These are phyloP conservation scores for Trypanosoma theileri DNA, from an alignment of 208 protist species.

Conservation along the genomic window DNA sequence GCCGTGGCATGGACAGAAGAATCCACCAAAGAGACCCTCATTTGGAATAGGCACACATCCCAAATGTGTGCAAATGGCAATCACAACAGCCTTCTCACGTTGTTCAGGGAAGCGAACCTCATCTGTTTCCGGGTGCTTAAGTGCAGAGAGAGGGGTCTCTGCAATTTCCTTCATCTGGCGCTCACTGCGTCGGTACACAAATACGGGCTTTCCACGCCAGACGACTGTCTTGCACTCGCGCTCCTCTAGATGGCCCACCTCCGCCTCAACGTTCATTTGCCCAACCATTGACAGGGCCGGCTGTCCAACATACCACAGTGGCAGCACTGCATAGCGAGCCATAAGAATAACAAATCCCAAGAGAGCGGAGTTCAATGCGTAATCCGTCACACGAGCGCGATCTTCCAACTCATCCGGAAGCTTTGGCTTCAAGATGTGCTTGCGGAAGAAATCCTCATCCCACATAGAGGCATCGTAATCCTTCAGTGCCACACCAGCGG, in stretches of 20 bases:
- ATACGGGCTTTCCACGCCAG: constrained; percentile 99
- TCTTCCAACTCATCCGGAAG: constrained; percentile 78
- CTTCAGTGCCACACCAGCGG: constrained; percentile 77
- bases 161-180: constrained; percentile 92
- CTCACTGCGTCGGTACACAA: constrained; percentile 95
- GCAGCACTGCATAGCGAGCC: constrained; percentile 78
- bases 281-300: constrained; percentile 93
- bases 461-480: constrained; percentile 86
- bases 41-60: constrained; percentile 98
- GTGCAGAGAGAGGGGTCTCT: constrained; percentile 72
- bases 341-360: constrained; percentile 84
- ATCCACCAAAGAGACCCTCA: constrained; percentile 96
- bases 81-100: constrained; percentile 93
- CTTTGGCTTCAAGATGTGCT: constrained; percentile 91
- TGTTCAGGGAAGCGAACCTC: constrained; percentile 85
- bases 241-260: constrained; percentile 92
- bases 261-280: constrained; percentile 97
- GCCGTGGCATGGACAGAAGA: constrained; percentile 99
- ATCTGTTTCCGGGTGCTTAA: constrained; percentile 97
- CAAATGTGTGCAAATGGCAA: constrained; percentile 99
- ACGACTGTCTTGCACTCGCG: constrained; percentile 93
- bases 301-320: constrained; percentile 87
- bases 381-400: constrained; percentile 83
- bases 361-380: constrained; percentile 84
- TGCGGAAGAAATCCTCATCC: constrained; percentile 92